A percentile compares a stretch with the other conserved stretches of the same genome.
These are phyloP conservation scores for Gynandropsis gynandra DNA, from an alignment of 345 rosid genomes.

Conservation along the genomic window DNA sequence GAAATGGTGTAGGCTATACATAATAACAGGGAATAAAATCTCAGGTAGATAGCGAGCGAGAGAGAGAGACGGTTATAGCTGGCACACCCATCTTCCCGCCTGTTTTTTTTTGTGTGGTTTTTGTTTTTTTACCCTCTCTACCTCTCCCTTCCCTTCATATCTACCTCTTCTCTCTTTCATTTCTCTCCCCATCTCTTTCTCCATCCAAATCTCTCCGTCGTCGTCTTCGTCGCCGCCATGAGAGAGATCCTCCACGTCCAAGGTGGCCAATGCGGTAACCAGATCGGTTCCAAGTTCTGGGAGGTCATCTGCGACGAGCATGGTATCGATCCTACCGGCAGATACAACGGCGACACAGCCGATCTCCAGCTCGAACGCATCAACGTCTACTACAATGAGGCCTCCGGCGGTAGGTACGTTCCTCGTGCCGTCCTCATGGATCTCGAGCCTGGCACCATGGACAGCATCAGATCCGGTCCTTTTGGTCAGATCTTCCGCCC, in stretches of 20 bases:
- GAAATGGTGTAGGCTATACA: not conserved
- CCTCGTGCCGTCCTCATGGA: constrained; percentile 98
- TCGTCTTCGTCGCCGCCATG: constrained; percentile 30
- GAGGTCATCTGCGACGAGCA: constrained; percentile 96
- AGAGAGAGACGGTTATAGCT: constrained; percentile 16
- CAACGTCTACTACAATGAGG: constrained; percentile 91
- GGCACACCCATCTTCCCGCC: constrained; percentile 27
- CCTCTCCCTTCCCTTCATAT: constrained; percentile 1
- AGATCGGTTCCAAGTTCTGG: constrained; percentile 97
- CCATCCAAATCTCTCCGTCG: not conserved
- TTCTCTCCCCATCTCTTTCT: constrained; percentile 14
- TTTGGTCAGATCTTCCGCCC: constrained; percentile 82
- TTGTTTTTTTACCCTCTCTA: not conserved
- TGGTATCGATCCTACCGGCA: constrained; percentile 80
- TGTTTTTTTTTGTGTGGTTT: constrained; percentile 19
- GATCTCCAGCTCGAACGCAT: constrained; percentile 84
- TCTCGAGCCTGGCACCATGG: constrained; percentile 99
- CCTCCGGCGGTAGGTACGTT: constrained; percentile 85
- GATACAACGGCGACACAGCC: constrained; percentile 55
- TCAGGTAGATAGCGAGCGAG: not conserved
- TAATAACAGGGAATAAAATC: constrained; percentile 6
- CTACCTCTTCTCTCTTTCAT: constrained; percentile 9
- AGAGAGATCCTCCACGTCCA: constrained; percentile 95
- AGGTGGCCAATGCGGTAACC: constrained; percentile 99
- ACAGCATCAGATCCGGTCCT: constrained; percentile 89